Evolutionary conservation across 345 rosid species (phyloP).

Genomic region (Hibiscus tridactylites): DNA sequence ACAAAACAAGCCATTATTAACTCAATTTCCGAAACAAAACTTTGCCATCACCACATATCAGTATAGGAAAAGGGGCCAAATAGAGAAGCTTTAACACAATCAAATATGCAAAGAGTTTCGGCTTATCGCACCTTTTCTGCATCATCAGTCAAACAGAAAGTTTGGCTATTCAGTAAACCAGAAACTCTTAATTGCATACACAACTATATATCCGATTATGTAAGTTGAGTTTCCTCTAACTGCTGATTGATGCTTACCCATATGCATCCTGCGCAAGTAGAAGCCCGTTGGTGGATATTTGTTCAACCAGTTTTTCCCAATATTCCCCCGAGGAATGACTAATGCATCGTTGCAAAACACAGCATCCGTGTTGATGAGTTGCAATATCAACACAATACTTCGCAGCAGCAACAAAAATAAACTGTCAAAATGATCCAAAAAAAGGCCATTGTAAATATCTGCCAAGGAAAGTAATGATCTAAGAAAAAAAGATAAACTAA

Average conservation of each 20-base stretch:
- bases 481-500: not conserved
- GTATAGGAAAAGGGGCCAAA: not conserved
- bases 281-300: conserved; percentile 38
- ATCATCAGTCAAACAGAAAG: not conserved
- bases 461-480: not conserved
- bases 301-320: conserved; percentile 25
- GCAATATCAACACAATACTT: conserved; percentile 36
- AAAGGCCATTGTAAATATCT: not conserved
- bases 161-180: not conserved
- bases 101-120: not conserved
- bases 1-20: not conserved
- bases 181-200: not conserved
- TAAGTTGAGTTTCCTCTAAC: not conserved
- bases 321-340: conserved; percentile 31
- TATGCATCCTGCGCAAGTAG: conserved; percentile 42
- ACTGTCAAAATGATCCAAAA: conserved; percentile 19
- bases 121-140: not conserved
- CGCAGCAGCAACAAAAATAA: conserved; percentile 38
- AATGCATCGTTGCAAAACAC: conserved; percentile 43
- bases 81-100: not conserved
- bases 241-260: conserved; percentile 23
- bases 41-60: not conserved
- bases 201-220: not conserved
- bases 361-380: conserved; percentile 47
- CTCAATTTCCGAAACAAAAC: not conserved